These are phyloP conservation scores for Exophiala aquamarina DNA, from an alignment of 2,329 filamentous ascomycete species.

Conservation along the genomic window DNA sequence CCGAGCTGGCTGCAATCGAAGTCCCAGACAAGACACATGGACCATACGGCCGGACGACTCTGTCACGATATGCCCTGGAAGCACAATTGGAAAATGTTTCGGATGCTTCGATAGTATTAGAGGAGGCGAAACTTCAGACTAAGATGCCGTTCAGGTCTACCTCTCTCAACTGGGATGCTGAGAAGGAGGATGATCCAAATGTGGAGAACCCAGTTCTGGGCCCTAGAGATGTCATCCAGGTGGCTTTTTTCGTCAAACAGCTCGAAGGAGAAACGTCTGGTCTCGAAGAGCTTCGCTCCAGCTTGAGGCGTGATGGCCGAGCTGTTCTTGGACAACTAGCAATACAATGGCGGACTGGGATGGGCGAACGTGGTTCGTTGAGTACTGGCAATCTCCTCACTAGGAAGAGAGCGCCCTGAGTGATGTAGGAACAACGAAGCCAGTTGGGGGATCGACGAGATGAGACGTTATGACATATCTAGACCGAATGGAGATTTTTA, in stretches of 20 bases:
- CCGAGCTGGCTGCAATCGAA: conserved; percentile 54
- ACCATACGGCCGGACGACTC: conserved; percentile 43
- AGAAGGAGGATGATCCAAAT: conserved; percentile 22
- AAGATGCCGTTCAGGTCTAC: conserved; percentile 46
- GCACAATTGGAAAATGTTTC: conserved; percentile 95
- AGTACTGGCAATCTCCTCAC: conserved; percentile 76
- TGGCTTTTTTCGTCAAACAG: conserved; percentile 63
- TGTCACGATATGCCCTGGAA: conserved; percentile 71
- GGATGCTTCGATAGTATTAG: conserved; percentile 76
- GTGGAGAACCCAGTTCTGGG: conserved; percentile 50
- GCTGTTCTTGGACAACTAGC: conserved; percentile 76
- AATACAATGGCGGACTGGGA: conserved; percentile 83
- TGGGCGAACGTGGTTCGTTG: conserved; percentile 85
- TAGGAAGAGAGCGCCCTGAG: conserved; percentile 33
- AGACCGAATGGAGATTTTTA: too few species aligned
- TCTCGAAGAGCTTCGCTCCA: conserved; percentile 52
- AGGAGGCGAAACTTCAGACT: conserved; percentile 40
- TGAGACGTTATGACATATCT: too few species aligned
- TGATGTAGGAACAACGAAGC: not conserved
- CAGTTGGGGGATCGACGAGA: too few species aligned
- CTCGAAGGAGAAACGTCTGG: conserved; percentile 47
- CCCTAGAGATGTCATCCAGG: conserved; percentile 64
- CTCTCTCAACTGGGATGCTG: conserved; percentile 57
- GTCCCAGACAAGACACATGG: conserved; percentile 46
- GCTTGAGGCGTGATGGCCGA: conserved; percentile 41